phyloP scores from a whole-genome alignment of 495 filamentous ascomycete genomes.

The Aspergillus indologenus region DNA sequence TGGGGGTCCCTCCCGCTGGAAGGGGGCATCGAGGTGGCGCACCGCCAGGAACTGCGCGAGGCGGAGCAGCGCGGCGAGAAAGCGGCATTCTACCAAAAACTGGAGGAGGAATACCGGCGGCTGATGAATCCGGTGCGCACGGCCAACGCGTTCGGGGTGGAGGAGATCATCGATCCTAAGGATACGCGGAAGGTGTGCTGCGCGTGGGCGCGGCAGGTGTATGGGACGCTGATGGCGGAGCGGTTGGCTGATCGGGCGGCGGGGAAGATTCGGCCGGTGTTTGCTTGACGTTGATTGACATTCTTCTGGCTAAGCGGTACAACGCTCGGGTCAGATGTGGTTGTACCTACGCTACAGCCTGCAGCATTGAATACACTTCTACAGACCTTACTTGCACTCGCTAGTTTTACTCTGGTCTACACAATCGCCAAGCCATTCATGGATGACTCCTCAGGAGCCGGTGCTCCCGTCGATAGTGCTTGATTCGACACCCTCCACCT shows the following conservation, averaged over 20 bases:
- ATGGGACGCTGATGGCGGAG: slow-evolving; percentile 45
- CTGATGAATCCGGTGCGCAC: slow-evolving; percentile 64
- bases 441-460: too few relatives aligned
- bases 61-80: slow-evolving; percentile 48
- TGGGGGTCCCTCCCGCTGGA: slow-evolving; percentile 59
- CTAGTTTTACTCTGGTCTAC: too few relatives aligned
- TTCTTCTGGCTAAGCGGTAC: too few relatives aligned
- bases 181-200: slow-evolving; percentile 52
- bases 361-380: too few relatives aligned
- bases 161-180: slow-evolving; percentile 63
- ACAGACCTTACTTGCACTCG: too few relatives aligned
- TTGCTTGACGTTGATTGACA: slow-evolving; percentile 29
- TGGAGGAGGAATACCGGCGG: slow-evolving; percentile 56
- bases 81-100: slow-evolving; percentile 48
- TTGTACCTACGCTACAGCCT: too few relatives aligned
- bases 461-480: too few relatives aligned
- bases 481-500: too few relatives aligned
- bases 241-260: slow-evolving; percentile 47
- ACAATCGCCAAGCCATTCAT: too few relatives aligned
- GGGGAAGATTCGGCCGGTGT: slow-evolving; percentile 52
- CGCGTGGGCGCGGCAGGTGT: slow-evolving; percentile 54
- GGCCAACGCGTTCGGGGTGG: slow-evolving; percentile 61
- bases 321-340: too few relatives aligned
- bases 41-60: slow-evolving; percentile 55
- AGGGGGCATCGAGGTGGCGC: slow-evolving; percentile 61